A percentile compares a stretch with the other conserved stretches of the same genome.
phyloP scores from a whole-genome alignment of 2,329 filamentous ascomycete genomes.

The Rhynchosporium agropyri region DNA sequence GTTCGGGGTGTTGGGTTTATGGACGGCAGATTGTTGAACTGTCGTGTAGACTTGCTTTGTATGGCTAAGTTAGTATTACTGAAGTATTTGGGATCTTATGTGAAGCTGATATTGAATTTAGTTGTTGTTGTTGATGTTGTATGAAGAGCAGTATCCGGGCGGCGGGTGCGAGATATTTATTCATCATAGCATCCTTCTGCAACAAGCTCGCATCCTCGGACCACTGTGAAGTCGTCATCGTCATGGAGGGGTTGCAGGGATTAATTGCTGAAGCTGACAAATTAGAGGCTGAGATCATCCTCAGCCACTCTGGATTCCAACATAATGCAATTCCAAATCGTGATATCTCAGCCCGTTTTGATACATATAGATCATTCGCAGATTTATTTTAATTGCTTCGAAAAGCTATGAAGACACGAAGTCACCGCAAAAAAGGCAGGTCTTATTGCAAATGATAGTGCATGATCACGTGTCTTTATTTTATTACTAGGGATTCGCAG shows the following conservation, averaged over 20 bases:
- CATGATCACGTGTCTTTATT: no score
- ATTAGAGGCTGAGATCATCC: slow-evolving; percentile 15
- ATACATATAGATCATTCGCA: not conserved
- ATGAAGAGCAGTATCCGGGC: not conserved
- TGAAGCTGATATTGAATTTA: not conserved
- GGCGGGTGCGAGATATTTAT: slow-evolving; percentile 7
- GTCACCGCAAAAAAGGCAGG: no score
- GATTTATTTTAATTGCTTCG: not conserved
- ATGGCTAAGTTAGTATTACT: no score
- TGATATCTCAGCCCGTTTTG: not conserved
- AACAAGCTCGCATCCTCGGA: slow-evolving; percentile 22
- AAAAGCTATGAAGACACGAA: no score
- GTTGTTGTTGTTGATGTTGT: slow-evolving; percentile 12
- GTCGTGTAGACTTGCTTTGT: no score
- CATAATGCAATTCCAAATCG: slow-evolving; percentile 22
- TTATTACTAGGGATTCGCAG: no score
- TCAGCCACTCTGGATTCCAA: slow-evolving; percentile 19
- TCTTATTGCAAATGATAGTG: no score
- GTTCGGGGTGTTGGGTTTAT: slow-evolving; percentile 12
- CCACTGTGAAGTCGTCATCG: slow-evolving; percentile 30
- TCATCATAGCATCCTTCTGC: not conserved
- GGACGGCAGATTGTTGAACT: slow-evolving; percentile 12
- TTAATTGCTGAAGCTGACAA: slow-evolving; percentile 21
- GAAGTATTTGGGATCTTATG: not conserved
- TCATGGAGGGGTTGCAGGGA: slow-evolving; percentile 28